Conservation (phyloP, 2,329 filamentous ascomycete genomes). For the Stachybotrys elegans region DNA sequence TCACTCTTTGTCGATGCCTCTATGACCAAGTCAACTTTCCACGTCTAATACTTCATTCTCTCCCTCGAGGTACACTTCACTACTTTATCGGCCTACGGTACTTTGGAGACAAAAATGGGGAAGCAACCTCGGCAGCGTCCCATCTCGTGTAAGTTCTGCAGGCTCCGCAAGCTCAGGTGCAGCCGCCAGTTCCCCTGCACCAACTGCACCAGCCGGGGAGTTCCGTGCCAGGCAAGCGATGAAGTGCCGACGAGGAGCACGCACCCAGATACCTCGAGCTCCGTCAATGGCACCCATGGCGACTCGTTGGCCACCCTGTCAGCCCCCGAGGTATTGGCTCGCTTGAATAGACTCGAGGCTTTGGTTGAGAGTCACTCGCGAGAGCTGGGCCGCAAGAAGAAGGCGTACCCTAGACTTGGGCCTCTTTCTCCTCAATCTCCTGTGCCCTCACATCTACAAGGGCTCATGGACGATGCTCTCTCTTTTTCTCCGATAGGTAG, state of each 20-base stretch:
- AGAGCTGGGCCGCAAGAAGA: background rate
- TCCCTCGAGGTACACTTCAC: too few relatives aligned
- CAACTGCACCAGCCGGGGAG: slow-evolving; percentile 29
- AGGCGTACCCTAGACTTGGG: slow-evolving; percentile 2
- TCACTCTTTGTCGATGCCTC: too few relatives aligned
- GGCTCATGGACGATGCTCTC: slow-evolving; percentile 27
- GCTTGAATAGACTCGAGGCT: slow-evolving; percentile 15
- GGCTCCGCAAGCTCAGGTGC: slow-evolving; percentile 29
- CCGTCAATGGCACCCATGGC: too few relatives aligned
- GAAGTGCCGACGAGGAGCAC: slow-evolving; percentile 10
- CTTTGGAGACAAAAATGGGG: slow-evolving; percentile 20
- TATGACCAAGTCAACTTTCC: too few relatives aligned
- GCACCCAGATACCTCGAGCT: background rate
- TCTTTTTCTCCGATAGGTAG: too few relatives aligned
- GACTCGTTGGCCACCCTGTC: too few relatives aligned
- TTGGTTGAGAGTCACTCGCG: slow-evolving; percentile 7
- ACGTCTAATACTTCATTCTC: too few relatives aligned
- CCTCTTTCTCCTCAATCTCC: slow-evolving; percentile 10
- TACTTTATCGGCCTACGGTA: too few relatives aligned
- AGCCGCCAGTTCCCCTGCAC: slow-evolving; percentile 30
- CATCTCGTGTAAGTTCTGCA: slow-evolving; percentile 28
- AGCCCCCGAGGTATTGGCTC: slow-evolving; percentile 14
- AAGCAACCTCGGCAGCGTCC: slow-evolving; percentile 28
- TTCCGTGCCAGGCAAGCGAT: slow-evolving; percentile 19
- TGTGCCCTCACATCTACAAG: slow-evolving; percentile 25